phyloP scores from a whole-genome alignment of 176 grass and related monocot species.

The Carex cristatella region DNA sequence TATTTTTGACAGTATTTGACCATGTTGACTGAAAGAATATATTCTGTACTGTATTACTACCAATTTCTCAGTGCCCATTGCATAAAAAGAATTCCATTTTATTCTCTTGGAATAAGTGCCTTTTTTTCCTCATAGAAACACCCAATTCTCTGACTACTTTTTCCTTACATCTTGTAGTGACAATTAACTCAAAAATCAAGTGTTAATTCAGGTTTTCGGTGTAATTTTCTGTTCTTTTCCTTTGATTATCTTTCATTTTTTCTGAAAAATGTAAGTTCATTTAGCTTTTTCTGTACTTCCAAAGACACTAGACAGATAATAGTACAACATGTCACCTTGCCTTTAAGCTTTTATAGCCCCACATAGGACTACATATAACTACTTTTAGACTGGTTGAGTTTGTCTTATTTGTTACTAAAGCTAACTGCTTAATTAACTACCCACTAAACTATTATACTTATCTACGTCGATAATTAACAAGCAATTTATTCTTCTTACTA shows the following conservation, averaged over 20 bases:
- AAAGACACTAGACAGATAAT: background rate
- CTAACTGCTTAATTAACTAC: background rate
- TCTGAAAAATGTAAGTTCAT: background rate
- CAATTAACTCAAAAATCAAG: background rate
- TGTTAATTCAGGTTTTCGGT: background rate
- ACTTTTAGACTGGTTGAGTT: conserved; percentile 9
- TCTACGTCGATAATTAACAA: background rate
- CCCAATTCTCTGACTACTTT: background rate
- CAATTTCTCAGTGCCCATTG: background rate
- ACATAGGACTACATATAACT: conserved; percentile 2
- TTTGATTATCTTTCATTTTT: background rate
- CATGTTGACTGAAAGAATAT: conserved; percentile 16
- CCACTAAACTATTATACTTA: background rate
- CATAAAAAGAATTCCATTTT: conserved; percentile 15
- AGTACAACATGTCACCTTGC: background rate
- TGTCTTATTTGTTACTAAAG: conserved; percentile 6
- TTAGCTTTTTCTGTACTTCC: background rate
- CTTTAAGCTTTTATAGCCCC: background rate
- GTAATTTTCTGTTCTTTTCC: background rate
- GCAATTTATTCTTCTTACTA: background rate
- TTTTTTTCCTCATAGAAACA: background rate
- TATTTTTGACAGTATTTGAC: background rate
- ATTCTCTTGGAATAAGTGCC: conserved; percentile 12
- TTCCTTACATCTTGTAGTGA: background rate
- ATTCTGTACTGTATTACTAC: background rate